A percentile compares a stretch with the other conserved stretches of the same genome.
phyloP scores from a whole-genome alignment of 208 protist species.

The Leishmania lainsoni region DNA sequence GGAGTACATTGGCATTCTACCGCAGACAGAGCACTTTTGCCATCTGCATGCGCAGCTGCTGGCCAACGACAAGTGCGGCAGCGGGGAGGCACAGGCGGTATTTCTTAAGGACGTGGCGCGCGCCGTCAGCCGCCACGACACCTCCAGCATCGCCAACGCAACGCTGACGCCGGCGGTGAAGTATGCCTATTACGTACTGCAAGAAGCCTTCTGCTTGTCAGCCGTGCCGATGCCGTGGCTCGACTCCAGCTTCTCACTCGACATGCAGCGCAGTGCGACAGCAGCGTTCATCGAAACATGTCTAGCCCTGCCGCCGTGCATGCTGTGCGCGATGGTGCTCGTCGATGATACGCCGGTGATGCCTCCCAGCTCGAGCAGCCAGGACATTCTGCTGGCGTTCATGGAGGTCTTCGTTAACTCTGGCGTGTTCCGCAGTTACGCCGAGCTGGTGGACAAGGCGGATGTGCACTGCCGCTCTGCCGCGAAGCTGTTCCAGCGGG shows the following conservation, averaged over 20 bases:
- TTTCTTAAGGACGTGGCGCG: constrained; percentile 45
- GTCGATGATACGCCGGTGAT: constrained; percentile 55
- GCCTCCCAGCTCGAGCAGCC: constrained; percentile 24
- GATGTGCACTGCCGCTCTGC: background rate
- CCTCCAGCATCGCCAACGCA: constrained; percentile 14
- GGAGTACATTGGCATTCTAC: constrained; percentile 39
- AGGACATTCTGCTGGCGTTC: constrained; percentile 48
- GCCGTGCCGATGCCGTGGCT: constrained; percentile 67
- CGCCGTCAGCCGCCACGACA: constrained; percentile 36
- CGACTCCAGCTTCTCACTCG: constrained; percentile 39
- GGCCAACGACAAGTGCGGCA: constrained; percentile 46
- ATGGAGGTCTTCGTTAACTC: constrained; percentile 54
- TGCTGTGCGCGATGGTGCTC: constrained; percentile 58
- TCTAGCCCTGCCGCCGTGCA: constrained; percentile 52
- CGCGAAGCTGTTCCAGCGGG: constrained; percentile 20
- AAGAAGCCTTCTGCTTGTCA: constrained; percentile 61
- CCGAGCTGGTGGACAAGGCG: constrained; percentile 16
- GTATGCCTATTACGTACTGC: constrained; percentile 76
- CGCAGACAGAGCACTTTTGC: constrained; percentile 52
- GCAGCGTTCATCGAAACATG: constrained; percentile 66
- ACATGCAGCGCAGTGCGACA: constrained; percentile 43
- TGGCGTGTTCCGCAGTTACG: constrained; percentile 42
- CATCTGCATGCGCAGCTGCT: constrained; percentile 68
- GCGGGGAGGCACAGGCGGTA: constrained; percentile 32
- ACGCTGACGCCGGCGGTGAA: constrained; percentile 56